Base-by-base conservation (phyloP, 306 rosid genomes). In the Rosa multiflora region DNA sequence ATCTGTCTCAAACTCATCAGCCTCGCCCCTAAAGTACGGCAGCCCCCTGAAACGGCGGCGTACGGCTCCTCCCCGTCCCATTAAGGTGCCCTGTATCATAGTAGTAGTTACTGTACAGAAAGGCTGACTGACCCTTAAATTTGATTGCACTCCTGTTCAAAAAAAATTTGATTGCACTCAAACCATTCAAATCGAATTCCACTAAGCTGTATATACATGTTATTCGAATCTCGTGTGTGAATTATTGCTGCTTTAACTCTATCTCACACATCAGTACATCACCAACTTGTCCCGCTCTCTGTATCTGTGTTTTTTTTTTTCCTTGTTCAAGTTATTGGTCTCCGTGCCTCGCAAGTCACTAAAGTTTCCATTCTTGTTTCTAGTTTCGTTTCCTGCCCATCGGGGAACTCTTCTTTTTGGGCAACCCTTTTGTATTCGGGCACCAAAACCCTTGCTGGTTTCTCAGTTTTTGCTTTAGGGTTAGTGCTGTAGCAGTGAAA, bases 1-100 rank as follows among this genome's bases (percentile, higher is more conserved):
- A 42, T 66, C 70, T 3, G 8, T 9, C 48, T 26, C 76, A 20
- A 1, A n/a, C 43, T 29, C 44, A 35, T 26, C 42, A 29, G 10
- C n/a, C 37, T 56, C 76, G 67, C 62, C 73, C 1, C n/a, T 61
- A 42, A 10, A 47, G 73, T 63, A 80, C 76, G 81, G 78, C 79
- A 72, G 69, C 44, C 51, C 44, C 51, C 72, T 52, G 13, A 26
- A 67, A 35, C 81, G 88, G 80, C 87, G 88, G 90, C 88, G 79
- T 73, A 83, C 84, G 83, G 63, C 79, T 68, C 73, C 59, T 53
- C 74, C 56, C 75, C 40, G 69, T 20, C 26, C 5, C 9, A 72
- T 29, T 6, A 2, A 3, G 21, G 46, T 10, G 21, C 20, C 14
- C 67, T 9, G 13, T 18, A 21, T 26, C 37, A 17, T 46, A 46